phyloP scores from a whole-genome alignment of 441 rosid genomes.

The Codiaeum variegatum region DNA sequence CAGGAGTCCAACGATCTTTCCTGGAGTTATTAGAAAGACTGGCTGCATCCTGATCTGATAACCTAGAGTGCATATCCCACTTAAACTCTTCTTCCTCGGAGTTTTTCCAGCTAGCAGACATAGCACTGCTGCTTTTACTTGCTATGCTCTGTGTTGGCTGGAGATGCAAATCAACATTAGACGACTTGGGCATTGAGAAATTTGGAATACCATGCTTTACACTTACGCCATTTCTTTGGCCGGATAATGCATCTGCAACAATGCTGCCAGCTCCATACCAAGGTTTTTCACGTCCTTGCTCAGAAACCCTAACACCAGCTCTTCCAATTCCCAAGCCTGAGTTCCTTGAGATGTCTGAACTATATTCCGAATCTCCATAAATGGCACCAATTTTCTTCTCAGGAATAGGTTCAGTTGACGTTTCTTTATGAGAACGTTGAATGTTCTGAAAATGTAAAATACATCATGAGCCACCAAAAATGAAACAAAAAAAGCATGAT shows the following conservation, averaged over 20 bases:
- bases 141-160: slow-evolving; percentile 35
- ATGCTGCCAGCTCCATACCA: slow-evolving; percentile 52
- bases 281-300: slow-evolving; percentile 53
- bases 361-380: slow-evolving; percentile 57
- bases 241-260: slow-evolving; percentile 47
- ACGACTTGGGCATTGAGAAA: slow-evolving; percentile 41
- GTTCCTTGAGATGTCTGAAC: slow-evolving; percentile 54
- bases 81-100: slow-evolving; percentile 96
- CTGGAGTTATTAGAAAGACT: slow-evolving; percentile 41
- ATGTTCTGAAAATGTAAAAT: slow-evolving; percentile 31
- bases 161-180: slow-evolving; percentile 36
- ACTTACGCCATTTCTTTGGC: slow-evolving; percentile 61
- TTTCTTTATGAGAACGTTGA: slow-evolving; percentile 53
- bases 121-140: slow-evolving; percentile 44
- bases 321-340: slow-evolving; percentile 55
- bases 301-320: slow-evolving; percentile 47
- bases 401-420: slow-evolving; percentile 43
- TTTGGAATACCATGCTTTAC: slow-evolving; percentile 49
- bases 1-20: slow-evolving; percentile 52
- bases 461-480: slow-evolving; percentile 18
- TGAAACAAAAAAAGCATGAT: slow-evolving; percentile 3
- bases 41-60: slow-evolving; percentile 53
- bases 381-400: slow-evolving; percentile 48
- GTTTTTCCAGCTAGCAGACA: slow-evolving; percentile 79
- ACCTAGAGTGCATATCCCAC: slow-evolving; percentile 90